phyloP scores from a whole-genome alignment of 1,139 yeast species.

The Taphrina pruni region DNA sequence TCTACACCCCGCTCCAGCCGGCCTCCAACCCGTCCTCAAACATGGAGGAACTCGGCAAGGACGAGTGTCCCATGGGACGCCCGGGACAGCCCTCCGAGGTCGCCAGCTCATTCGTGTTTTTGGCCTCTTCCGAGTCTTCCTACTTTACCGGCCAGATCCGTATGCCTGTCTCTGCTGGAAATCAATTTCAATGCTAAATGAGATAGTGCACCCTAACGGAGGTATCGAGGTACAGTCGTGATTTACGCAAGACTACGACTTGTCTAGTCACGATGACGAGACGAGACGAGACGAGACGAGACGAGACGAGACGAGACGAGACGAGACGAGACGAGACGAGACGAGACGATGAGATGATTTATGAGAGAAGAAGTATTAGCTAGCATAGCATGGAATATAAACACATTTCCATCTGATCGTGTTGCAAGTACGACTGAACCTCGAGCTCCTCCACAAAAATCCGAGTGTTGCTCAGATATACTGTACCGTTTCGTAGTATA shows the following conservation, averaged over 20 bases:
- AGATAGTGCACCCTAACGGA: slow-evolving; percentile 16
- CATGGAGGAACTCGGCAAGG: slow-evolving; percentile 37
- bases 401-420: neutral
- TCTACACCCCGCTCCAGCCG: slow-evolving; percentile 59
- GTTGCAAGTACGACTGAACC: neutral
- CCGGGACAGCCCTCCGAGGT: slow-evolving; percentile 41
- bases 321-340: neutral
- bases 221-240: slow-evolving; percentile 33
- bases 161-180: neutral
- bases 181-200: no score
- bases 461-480: neutral
- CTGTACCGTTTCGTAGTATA: no score
- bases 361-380: no score
- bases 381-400: no score
- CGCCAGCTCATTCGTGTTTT: slow-evolving; percentile 39
- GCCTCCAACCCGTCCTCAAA: slow-evolving; percentile 38
- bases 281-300: no score
- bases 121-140: slow-evolving; percentile 39
- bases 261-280: neutral
- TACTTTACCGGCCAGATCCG: slow-evolving; percentile 38
- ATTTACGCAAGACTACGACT: no score
- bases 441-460: slow-evolving; percentile 14
- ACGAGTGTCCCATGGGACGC: slow-evolving; percentile 37
- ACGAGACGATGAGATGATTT: neutral
- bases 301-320: no score